Conservation (phyloP, 208 protist genomes). For the Trypanosoma mega region DNA sequence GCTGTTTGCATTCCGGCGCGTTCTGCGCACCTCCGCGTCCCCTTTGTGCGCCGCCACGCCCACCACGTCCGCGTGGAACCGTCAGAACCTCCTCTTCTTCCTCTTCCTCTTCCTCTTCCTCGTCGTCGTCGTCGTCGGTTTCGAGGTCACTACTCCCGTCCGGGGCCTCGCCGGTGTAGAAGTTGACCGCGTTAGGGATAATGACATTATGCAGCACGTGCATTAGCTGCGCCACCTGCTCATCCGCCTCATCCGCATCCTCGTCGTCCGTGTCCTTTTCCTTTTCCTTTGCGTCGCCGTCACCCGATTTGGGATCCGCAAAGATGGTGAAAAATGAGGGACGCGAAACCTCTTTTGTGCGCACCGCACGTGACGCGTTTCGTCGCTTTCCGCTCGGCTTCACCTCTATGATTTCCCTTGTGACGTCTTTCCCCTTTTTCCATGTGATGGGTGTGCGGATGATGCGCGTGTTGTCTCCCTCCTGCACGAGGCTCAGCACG, state of each 20-base stretch:
- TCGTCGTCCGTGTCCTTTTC: conserved; percentile 23
- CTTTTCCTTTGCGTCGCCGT: conserved; percentile 11
- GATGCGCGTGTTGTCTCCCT: conserved; percentile 42
- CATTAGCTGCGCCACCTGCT: conserved; percentile 42
- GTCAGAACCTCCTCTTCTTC: conserved; percentile 7
- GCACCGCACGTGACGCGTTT: conserved; percentile 40
- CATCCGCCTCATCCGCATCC: conserved; percentile 43
- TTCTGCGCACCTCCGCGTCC: background rate
- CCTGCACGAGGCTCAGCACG: conserved; percentile 47
- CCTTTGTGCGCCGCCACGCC: background rate
- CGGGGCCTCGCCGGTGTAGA: conserved; percentile 87
- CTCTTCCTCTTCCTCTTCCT: conserved; percentile 68
- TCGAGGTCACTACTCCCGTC: conserved; percentile 74
- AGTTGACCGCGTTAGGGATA: conserved; percentile 73
- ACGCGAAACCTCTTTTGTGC: conserved; percentile 41
- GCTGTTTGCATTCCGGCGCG: conserved; percentile 25
- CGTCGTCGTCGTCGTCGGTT: conserved; percentile 62
- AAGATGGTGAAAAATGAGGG: conserved; percentile 86
- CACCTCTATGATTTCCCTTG: conserved; percentile 48
- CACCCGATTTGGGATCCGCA: conserved; percentile 28
- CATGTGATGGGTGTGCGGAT: conserved; percentile 65
- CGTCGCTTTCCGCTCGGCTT: conserved; percentile 57
- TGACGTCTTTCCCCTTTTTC: conserved; percentile 82
- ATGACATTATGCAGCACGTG: conserved; percentile 60
- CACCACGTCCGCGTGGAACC: background rate